Percentiles rank a stretch among this genome's conserved stretches.
phyloP scores from a whole-genome alignment of 164 flowering plant genomes.

The Brasenia schreberi region DNA sequence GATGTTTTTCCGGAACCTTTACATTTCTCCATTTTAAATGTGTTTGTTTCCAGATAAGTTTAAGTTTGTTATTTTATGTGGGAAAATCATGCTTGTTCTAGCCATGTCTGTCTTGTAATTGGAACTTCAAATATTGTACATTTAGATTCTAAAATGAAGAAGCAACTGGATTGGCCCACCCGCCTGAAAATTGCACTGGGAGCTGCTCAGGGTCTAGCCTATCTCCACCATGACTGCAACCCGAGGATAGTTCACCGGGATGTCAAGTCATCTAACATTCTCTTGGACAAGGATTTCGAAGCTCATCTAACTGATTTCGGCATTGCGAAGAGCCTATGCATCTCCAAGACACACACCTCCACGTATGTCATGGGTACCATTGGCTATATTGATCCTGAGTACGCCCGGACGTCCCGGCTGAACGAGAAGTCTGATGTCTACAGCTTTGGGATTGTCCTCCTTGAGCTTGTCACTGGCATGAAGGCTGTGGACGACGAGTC shows the following conservation, averaged over 20 bases:
- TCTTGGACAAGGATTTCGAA: conserved; percentile 78
- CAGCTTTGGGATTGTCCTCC: conserved; percentile 85
- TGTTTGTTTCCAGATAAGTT: no score
- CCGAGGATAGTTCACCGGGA: conserved; percentile 93
- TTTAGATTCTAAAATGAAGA: conserved; percentile 50
- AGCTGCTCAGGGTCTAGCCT: conserved; percentile 86
- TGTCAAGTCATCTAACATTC: conserved; percentile 90
- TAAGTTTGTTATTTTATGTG: no score
- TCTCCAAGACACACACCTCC: conserved; percentile 68
- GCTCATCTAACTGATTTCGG: conserved; percentile 97
- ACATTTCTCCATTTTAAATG: no score
- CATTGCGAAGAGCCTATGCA: conserved; percentile 75
- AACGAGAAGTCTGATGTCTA: conserved; percentile 97
- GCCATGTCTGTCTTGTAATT: not conserved
- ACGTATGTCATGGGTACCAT: conserved; percentile 95
- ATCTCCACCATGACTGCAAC: conserved; percentile 94
- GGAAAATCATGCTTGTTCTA: not conserved
- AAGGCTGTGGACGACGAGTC: conserved; percentile 92
- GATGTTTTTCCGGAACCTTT: no score
- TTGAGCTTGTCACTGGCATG: conserved; percentile 86
- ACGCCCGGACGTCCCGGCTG: conserved; percentile 92
- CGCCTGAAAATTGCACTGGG: conserved; percentile 80
- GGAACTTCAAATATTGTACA: not conserved
- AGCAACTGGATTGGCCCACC: conserved; percentile 80
- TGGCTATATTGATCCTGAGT: conserved; percentile 97